A percentile compares a stretch with the other conserved stretches of the same genome.
These are phyloP conservation scores for Wickerhamiella qilinensis DNA, from an alignment of 805 yeast species.

Conservation along the genomic window DNA sequence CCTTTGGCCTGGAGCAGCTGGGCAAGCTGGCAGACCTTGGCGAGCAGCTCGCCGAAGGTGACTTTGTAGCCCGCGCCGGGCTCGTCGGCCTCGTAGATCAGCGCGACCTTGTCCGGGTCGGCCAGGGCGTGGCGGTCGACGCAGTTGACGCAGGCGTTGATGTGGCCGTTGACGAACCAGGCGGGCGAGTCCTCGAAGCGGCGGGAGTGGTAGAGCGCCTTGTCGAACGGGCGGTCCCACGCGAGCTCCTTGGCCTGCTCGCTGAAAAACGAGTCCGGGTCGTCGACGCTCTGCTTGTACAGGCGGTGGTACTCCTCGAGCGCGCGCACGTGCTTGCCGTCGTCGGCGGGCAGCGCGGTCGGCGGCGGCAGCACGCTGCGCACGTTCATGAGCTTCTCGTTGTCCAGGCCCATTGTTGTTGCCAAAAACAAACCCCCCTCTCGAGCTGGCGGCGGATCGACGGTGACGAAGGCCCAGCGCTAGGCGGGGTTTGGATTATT, in stretches of 20 bases:
- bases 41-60: conserved; percentile 74
- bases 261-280: conserved; percentile 72
- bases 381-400: conserved; percentile 17
- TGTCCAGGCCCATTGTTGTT: conserved; percentile 11
- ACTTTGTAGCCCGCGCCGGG: conserved; percentile 53
- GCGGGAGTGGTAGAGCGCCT: conserved; percentile 24
- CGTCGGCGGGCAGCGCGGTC: conserved; percentile 13
- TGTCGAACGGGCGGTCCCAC: conserved; percentile 68
- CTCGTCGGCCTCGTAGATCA: conserved; percentile 88
- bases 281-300: conserved; percentile 58
- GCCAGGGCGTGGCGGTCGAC: conserved; percentile 89
- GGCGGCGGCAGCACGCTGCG: conserved; percentile 14
- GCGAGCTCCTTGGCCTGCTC: conserved; percentile 51
- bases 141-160: conserved; percentile 84
- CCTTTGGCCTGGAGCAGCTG: conserved; percentile 73
- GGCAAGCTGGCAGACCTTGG: conserved; percentile 74
- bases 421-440: no score
- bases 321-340: conserved; percentile 29
- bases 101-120: conserved; percentile 55
- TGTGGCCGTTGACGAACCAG: conserved; percentile 87
- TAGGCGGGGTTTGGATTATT: not conserved
- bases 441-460: no score
- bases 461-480: no score
- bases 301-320: conserved; percentile 52
- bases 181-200: conserved; percentile 32